Base-by-base conservation (phyloP, 768 basidiomycete genomes). In the Leccinum pellstonianum region DNA sequence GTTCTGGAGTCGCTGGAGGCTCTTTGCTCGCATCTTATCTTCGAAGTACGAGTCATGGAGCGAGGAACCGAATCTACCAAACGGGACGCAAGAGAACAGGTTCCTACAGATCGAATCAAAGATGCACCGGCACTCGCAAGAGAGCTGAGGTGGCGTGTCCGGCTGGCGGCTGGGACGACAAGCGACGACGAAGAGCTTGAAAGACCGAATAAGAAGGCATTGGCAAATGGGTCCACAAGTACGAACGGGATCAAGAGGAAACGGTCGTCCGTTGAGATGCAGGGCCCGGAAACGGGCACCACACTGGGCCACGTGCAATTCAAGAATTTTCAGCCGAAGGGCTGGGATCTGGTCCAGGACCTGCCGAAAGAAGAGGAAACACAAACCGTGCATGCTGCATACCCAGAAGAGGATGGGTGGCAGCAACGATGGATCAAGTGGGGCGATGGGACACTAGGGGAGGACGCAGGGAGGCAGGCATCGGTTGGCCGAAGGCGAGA, bases 61-160 rank as follows among this genome's bases (percentile, higher is more conserved):
- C 82, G 81, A 41, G 87, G 86, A 15, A 77, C 79, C 14, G 91
- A 93, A 10, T 76, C 83, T 50, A 83, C 83, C 49, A 90, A 87
- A 74, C 89, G 86, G 67, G 87, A 93, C 66, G 83, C 85, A 3
- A 88, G 83, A 67, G 94, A 95, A 55, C 84, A 90, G 58, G 84
- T 96, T 19, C 95, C 95, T 1, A 65, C 70, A 9, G 94, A 95
- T 64, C 84, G 86, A 56, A 83, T 95, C 59, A 91, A 90, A 69
- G 95, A 97, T 74, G 83, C 89, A 17, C 77, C 89, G 3, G 88
- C 88, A 3, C 70, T 93, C 56, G 93, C 93, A 17, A 79, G 92
- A 63, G 95, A 97, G 70, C 75, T 97, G 48, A 80, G 90, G 48
- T 97, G 95, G 95, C 82, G 95, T 52, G 80, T 87, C 29, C 82